Conservation (phyloP, 2,329 filamentous ascomycete genomes). For the Canariomyces notabilis region DNA sequence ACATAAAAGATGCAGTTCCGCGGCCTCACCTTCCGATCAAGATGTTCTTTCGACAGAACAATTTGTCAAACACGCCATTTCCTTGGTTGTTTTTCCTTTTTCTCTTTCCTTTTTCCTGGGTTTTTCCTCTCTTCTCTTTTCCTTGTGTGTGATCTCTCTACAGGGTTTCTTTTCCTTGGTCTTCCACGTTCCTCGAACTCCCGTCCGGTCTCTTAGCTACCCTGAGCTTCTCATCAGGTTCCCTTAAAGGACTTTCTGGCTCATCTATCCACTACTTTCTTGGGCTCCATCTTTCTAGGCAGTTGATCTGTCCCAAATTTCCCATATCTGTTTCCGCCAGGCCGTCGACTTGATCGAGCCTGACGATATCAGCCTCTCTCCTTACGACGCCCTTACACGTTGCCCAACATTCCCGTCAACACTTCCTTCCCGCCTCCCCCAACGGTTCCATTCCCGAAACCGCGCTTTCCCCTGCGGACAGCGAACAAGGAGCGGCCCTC, state of each 20-base stretch:
- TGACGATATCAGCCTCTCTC: too few species aligned
- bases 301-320: slow-evolving; percentile 22
- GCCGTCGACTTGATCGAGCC: too few species aligned
- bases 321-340: too few species aligned
- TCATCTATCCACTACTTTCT: too few species aligned
- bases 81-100: slow-evolving; percentile 11
- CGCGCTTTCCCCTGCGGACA: slow-evolving; percentile 23
- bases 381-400: slow-evolving; percentile 3
- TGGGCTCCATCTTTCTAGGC: slow-evolving; percentile 9
- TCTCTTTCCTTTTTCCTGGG: slow-evolving; percentile 4
- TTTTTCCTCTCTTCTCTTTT: slow-evolving; percentile 9
- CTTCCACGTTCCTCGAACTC: slow-evolving; percentile 1
- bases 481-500: slow-evolving; percentile 22
- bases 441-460: slow-evolving; percentile 22
- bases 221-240: background rate
- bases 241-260: too few species aligned
- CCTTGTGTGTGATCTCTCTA: slow-evolving; percentile 2
- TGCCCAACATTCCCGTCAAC: slow-evolving; percentile 23
- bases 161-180: slow-evolving; percentile 6
- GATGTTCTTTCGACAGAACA: slow-evolving; percentile 10
- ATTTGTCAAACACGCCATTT: slow-evolving; percentile 6
- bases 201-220: background rate
- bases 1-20: background rate
- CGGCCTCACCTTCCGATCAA: background rate
- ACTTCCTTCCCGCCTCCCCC: slow-evolving; percentile 22